A percentile compares a stretch with the other conserved stretches of the same genome.
These are phyloP conservation scores for Coniochaeta sp. DNA, from an alignment of 2,329 filamentous ascomycete species.

Conservation along the genomic window DNA sequence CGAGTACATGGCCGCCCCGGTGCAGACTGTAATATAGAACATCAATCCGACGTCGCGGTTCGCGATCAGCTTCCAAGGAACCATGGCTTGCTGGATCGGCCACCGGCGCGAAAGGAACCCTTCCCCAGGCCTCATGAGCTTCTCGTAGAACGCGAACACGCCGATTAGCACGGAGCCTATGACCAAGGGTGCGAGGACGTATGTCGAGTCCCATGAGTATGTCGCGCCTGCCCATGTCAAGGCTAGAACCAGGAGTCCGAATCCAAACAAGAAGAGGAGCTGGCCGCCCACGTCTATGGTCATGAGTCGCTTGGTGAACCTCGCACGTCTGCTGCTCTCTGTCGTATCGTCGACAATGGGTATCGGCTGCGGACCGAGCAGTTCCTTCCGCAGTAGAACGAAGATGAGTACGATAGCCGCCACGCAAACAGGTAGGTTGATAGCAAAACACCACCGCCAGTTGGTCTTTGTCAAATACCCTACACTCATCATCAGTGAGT, in stretches of 20 bases:
- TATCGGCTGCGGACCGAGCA: slow-evolving; percentile 45
- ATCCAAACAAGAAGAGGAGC: slow-evolving; percentile 46
- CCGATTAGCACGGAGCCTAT: slow-evolving; percentile 33
- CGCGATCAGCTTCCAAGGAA: slow-evolving; percentile 52
- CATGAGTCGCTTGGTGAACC: slow-evolving; percentile 38
- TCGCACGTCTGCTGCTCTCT: slow-evolving; percentile 9
- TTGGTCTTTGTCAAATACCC: slow-evolving; percentile 41
- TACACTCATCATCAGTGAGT: not conserved
- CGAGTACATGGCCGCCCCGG: slow-evolving; percentile 47
- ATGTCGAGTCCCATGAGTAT: slow-evolving; percentile 42
- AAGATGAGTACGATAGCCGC: slow-evolving; percentile 46
- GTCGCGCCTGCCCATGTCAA: slow-evolving; percentile 49
- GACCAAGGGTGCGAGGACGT: slow-evolving; percentile 42
- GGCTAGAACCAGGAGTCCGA: slow-evolving; percentile 46
- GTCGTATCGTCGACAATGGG: slow-evolving; percentile 28
- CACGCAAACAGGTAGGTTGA: slow-evolving; percentile 51
- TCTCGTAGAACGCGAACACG: slow-evolving; percentile 43
- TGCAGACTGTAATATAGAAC: slow-evolving; percentile 54
- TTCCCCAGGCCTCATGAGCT: slow-evolving; percentile 43
- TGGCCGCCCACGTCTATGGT: slow-evolving; percentile 52
- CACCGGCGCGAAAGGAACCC: slow-evolving; percentile 35
- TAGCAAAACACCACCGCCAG: slow-evolving; percentile 63
- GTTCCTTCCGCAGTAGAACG: slow-evolving; percentile 49
- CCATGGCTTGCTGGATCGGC: slow-evolving; percentile 52
- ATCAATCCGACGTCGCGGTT: slow-evolving; percentile 54